Evolutionary conservation across 768 basidiomycete species (phyloP), one percentile per base, ranked within the genome.

Genomic region (Trametes cinnabarina): DNA sequence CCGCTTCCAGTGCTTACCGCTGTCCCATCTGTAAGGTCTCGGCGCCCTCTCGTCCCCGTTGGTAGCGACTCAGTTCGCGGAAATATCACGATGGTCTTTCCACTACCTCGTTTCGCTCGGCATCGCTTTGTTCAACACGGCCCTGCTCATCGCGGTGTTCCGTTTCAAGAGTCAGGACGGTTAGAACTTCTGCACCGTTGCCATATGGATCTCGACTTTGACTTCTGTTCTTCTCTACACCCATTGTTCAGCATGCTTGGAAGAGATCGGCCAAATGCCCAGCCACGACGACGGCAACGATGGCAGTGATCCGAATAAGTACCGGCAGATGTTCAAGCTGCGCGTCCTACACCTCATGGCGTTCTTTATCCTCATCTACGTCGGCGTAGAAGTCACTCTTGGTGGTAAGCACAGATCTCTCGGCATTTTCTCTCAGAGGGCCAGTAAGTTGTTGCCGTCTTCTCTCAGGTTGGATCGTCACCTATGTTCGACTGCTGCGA

Each of bases 41-140:
- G 88, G 88, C 2, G 88, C 88, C 1, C 73, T 90, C 7, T 76
- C 76, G 6, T 70, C 92, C 0, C 93, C 94, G 3, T 78, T 96
- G 15, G 83, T 87, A 0, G 81, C 92, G 0, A 95, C 94, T 0
- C 90, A 92, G 55, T 94, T 96, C 63, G 77, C 89, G 0, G 82
- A 83, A 58, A 63, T 82, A 25, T 70, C 62, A 0, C 79, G 73
- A 35, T 94, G 92, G 92, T 88, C 85, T 0, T 86, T 88, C 69
- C 88, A 94, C 68, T 94, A 86, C 67, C 76, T 93, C 7, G 75
- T 74, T 1, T 90, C 90, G 0, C 71, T 93, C 0, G 86, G 83
- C 1, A 61, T 94, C 15, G 83, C 88, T 0, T 54, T 83, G 22
- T 60, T 74, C 46, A 92, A 88, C 58, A 75, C 79, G 1, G 30